A percentile compares a stretch with the other conserved stretches of the same genome.
These are phyloP conservation scores for Eleusine coracana DNA, from an alignment of 176 grass and related monocot species.

Conservation along the genomic window DNA sequence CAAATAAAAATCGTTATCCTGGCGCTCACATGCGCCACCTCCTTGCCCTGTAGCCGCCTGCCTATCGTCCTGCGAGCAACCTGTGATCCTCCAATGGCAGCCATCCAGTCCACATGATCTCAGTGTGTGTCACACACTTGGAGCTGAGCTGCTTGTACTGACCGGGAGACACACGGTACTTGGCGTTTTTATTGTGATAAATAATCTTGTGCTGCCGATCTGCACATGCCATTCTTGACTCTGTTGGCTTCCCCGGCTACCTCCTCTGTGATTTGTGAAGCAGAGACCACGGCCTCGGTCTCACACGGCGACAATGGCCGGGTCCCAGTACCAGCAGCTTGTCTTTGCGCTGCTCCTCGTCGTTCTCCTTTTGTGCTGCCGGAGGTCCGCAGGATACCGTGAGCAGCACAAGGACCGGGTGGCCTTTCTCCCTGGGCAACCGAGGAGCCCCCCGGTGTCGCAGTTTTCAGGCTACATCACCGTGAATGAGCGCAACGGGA, in stretches of 20 bases:
- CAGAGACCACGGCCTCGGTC: background rate
- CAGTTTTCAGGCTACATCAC: constrained; percentile 64
- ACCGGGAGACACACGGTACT: background rate
- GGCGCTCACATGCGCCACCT: constrained; percentile 31
- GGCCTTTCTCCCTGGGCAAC: constrained; percentile 49
- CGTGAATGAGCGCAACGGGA: constrained; percentile 47
- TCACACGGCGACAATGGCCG: constrained; percentile 42
- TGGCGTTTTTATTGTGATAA: background rate
- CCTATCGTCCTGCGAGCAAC: background rate
- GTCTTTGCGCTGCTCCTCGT: constrained; percentile 16
- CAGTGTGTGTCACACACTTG: constrained; percentile 20
- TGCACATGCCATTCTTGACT: constrained; percentile 9
- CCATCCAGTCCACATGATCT: constrained; percentile 40
- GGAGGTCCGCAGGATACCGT: background rate
- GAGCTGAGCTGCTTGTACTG: background rate
- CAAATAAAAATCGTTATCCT: constrained; percentile 41
- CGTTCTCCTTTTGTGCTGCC: background rate
- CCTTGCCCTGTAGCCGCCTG: background rate
- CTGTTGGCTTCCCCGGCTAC: background rate
- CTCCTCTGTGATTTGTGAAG: background rate
- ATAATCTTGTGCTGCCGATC: background rate
- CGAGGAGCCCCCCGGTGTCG: constrained; percentile 41
- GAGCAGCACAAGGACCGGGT: constrained; percentile 50
- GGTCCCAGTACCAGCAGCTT: background rate
- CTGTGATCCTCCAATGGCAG: constrained; percentile 32